Evolutionary conservation across 768 basidiomycete species (phyloP).

Genomic region (Thelephora ganbajun): DNA sequence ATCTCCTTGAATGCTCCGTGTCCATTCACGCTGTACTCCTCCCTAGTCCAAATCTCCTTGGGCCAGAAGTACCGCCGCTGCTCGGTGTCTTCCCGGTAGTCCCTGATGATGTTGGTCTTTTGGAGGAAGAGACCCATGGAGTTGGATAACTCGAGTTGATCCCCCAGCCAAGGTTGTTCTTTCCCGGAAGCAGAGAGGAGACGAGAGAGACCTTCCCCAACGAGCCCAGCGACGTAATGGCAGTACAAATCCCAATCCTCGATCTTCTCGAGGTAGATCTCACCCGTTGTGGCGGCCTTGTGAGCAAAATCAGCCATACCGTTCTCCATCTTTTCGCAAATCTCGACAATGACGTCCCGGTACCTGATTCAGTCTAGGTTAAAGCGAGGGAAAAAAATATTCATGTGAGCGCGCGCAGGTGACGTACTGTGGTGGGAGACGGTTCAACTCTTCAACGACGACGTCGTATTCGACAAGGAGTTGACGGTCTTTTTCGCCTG

Average conservation of each 20-base stretch:
- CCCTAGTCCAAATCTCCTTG: slow-evolving; percentile 67
- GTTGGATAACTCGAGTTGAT: slow-evolving; percentile 81
- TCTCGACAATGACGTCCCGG: slow-evolving; percentile 69
- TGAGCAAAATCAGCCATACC: slow-evolving; percentile 97
- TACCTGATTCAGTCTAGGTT: slow-evolving; percentile 29
- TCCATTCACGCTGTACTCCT: slow-evolving; percentile 33
- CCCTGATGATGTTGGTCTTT: slow-evolving; percentile 97
- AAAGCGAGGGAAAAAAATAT: too few relatives aligned
- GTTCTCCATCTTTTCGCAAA: slow-evolving; percentile 72
- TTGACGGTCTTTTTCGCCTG: slow-evolving; percentile 77
- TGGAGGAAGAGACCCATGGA: slow-evolving; percentile 93
- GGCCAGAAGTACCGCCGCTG: slow-evolving; percentile 90
- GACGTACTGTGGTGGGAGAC: slow-evolving; percentile 47
- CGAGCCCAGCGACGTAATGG: slow-evolving; percentile 95
- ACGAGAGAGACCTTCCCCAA: slow-evolving; percentile 88
- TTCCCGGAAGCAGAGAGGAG: slow-evolving; percentile 79
- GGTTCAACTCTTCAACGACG: slow-evolving; percentile 69
- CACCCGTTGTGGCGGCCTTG: slow-evolving; percentile 57
- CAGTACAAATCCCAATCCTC: slow-evolving; percentile 95
- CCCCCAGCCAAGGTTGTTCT: slow-evolving; percentile 57
- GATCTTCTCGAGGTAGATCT: slow-evolving; percentile 58
- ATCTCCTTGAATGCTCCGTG: slow-evolving; percentile 41
- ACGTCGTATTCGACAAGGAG: slow-evolving; percentile 74
- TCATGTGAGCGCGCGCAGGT: too few relatives aligned
- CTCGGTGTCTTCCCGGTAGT: slow-evolving; percentile 84